Conservation (phyloP, 805 yeast genomes). For the Zygosaccharomyces lentus region DNA sequence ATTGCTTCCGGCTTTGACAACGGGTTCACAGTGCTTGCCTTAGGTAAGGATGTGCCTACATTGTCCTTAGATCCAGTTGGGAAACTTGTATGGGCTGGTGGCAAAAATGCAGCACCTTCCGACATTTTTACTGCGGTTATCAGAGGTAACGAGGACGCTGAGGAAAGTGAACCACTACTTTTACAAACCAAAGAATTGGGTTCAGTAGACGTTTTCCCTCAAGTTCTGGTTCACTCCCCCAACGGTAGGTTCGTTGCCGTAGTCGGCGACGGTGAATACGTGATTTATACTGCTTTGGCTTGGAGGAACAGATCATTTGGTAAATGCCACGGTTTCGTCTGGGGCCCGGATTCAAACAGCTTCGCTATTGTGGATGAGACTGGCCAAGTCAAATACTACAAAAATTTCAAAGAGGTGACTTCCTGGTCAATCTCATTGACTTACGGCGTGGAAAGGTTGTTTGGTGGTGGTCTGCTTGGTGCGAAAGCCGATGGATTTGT, state of each 20-base stretch:
- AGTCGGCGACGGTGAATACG: constrained; percentile 96
- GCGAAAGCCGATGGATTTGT: constrained; percentile 80
- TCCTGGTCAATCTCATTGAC: constrained; percentile 59
- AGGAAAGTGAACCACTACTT: constrained; percentile 77
- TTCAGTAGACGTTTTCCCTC: constrained; percentile 89
- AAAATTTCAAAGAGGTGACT: constrained; percentile 78
- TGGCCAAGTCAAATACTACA: constrained; percentile 63
- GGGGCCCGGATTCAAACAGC: constrained; percentile 89
- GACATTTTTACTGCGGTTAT: constrained; percentile 84
- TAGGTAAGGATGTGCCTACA: constrained; percentile 93
- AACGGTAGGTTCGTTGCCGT: constrained; percentile 97
- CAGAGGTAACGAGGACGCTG: constrained; percentile 59
- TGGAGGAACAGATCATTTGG: constrained; percentile 97
- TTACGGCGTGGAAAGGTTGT: constrained; percentile 73
- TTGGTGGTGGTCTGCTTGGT: constrained; percentile 85
- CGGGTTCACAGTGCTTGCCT: constrained; percentile 80
- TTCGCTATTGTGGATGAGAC: constrained; percentile 77
- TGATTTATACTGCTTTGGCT: constrained; percentile 92
- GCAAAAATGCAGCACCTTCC: constrained; percentile 56
- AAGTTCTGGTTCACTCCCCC: constrained; percentile 83
- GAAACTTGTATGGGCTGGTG: constrained; percentile 76
- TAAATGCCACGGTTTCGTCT: constrained; percentile 81
- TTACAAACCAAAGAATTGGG: constrained; percentile 88
- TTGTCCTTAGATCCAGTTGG: constrained; percentile 91
- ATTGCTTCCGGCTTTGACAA: constrained; percentile 93